phyloP scores from a whole-genome alignment of 768 basidiomycete genomes.

The Mycena capillaripes region DNA sequence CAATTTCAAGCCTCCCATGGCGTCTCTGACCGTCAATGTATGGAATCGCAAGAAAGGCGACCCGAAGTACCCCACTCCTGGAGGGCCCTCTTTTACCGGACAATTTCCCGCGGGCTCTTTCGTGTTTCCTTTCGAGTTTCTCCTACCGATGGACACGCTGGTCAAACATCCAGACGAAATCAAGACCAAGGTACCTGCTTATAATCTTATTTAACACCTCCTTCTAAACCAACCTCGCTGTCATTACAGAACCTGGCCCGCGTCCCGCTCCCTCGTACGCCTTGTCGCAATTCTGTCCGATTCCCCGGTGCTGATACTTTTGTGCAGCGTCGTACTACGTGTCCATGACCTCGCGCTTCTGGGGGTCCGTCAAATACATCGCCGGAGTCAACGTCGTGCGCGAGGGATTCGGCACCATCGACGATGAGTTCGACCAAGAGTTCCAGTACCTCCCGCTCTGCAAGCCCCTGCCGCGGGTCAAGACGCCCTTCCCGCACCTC shows the following conservation, averaged over 20 bases:
- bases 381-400: conserved; percentile 28
- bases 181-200: conserved; percentile 7
- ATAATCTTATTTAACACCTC: neutral
- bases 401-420: conserved; percentile 26
- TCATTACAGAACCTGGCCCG: conserved; percentile 23
- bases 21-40: conserved; percentile 17
- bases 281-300: neutral
- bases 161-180: conserved; percentile 26
- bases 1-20: conserved; percentile 2
- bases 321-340: conserved; percentile 24
- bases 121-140: conserved; percentile 32
- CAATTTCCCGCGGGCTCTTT: conserved; percentile 31
- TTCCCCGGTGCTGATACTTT: neutral
- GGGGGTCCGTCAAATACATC: conserved; percentile 26
- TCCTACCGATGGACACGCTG: conserved; percentile 22
- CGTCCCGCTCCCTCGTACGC: conserved; percentile 34
- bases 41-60: conserved; percentile 32
- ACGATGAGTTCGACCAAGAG: conserved; percentile 27
- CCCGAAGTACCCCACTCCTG: neutral
- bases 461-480: conserved; percentile 7
- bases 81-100: conserved; percentile 13
- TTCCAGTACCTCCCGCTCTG: conserved; percentile 33
- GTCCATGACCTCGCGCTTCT: conserved; percentile 2
- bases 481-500: conserved; percentile 32
- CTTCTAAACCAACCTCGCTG: neutral